Base-by-base conservation (phyloP, 1,284 basidiomycete genomes). In the Apiotrichum gamsii region DNA sequence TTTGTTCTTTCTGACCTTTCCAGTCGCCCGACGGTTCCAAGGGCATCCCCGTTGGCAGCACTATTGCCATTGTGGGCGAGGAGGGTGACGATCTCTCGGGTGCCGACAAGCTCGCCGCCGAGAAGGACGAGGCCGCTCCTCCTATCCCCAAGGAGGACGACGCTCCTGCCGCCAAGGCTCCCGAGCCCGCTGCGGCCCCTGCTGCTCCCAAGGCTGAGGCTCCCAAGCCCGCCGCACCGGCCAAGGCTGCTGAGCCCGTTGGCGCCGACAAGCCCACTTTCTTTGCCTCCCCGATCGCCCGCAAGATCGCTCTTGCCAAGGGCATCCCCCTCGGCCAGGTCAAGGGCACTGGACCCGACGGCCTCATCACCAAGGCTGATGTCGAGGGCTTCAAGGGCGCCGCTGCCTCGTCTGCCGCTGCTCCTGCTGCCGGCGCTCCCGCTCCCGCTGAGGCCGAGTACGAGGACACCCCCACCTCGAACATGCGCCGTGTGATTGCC, bases 401-500 rank as follows among this genome's bases (percentile, higher is more conserved):
- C 33, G 67, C 77, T n/a, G 52, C 57, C 75, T 40, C 68, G 77
- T 45, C 61, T 13, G 56, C 59, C 16, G 54, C 75, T 5, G 61
- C 79, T 18, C 48, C 65, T 25, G 53, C 67, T 30, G 62, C 80
- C 37, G 61, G 57, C n/a, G 48, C 64, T 8, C 58, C 69, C 5
- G 64, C 71, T 18, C 56, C 67, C 32, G 62, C 72, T 25, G 60
- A 63, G n/a, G 75, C 82, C 19, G 84, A 89, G 59, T 98, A 91
- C 75, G 79, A 82, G 57, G 95, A 98, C 70, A 83, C 82, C 41
- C 94, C 95, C n/a, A 77, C 90, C 44, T 83, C 87, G 48, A 93
- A 84, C 75, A 99, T 99, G 87, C 87, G 95, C 52, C 87, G 87
- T 60, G 84, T 82, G 37, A 99, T 99, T 68, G 95, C 89, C 52